These are phyloP conservation scores for Ceratocystis variospora DNA, from an alignment of 2,329 filamentous ascomycete species.

Conservation along the genomic window DNA sequence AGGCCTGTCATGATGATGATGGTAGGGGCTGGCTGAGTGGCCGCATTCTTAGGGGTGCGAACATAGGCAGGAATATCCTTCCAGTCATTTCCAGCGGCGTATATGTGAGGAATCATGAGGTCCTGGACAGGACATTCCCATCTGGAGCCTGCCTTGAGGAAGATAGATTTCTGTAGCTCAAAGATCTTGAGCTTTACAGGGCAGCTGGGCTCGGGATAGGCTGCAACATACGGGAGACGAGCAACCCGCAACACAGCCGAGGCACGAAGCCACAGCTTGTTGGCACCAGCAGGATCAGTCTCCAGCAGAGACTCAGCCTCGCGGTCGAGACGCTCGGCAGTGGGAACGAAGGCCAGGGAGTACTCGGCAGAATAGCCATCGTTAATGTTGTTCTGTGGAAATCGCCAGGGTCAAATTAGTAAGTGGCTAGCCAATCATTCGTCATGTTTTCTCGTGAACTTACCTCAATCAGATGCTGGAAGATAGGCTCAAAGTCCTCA, in stretches of 20 bases:
- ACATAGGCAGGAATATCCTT: constrained; percentile 49
- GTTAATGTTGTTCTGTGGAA: constrained; percentile 39
- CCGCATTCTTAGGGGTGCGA: constrained; percentile 38
- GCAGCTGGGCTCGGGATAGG: constrained; percentile 29
- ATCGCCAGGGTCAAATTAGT: neutral
- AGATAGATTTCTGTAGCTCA: constrained; percentile 49
- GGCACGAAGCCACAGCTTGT: constrained; percentile 52
- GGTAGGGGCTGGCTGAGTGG: constrained; percentile 28
- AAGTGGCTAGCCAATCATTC: neutral
- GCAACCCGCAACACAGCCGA: constrained; percentile 61
- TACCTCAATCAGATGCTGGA: constrained; percentile 46
- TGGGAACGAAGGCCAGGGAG: constrained; percentile 48
- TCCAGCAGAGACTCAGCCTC: constrained; percentile 38
- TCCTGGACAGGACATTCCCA: constrained; percentile 50
- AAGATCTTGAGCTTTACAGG: constrained; percentile 47
- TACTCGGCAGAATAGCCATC: constrained; percentile 53
- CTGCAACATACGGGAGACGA: constrained; percentile 48
- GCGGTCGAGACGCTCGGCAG: constrained; percentile 42
- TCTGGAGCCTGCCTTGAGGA: constrained; percentile 40
- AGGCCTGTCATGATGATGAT: constrained; percentile 48
- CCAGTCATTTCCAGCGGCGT: constrained; percentile 38
- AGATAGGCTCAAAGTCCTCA: constrained; percentile 57
- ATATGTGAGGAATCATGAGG: constrained; percentile 45
- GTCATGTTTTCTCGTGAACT: constrained; percentile 3
- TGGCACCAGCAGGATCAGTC: constrained; percentile 40